Base-by-base conservation (phyloP, 306 rosid genomes). In the Dalbergia cultrata region DNA sequence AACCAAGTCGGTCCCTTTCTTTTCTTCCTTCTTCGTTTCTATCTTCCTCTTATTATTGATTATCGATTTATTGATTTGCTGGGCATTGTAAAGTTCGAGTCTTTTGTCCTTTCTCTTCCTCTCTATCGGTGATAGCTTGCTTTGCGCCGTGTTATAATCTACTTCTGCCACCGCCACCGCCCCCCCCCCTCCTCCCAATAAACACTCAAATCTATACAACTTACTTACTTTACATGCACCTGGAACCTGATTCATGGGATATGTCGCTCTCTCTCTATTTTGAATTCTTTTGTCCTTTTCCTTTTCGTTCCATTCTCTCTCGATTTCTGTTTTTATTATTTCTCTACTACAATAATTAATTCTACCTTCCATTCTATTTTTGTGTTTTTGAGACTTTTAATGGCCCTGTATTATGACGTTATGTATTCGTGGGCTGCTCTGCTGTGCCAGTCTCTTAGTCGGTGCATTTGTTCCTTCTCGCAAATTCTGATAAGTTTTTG, bases 401-500 rank as follows among this genome's bases (percentile, higher is more conserved):
- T 67, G 68, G 1, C 74, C 77, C 57, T 70, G 7, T n/a, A 6
- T 13, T n/a, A 4, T 35, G 56, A 71, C 56, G 19, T 54, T 70
- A 11, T 53, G 68, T n/a, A 13, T 69, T 31, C 70, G 33, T 70
- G 74, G 41, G 72, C 7, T 9, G 21, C 35, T 62, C 35, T 47
- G 63, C 62, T 50, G 67, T 52, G 45, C 33, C 82, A 19, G 57
- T 58, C 47, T 74, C 18, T 58, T 8, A 74, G 62, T 65, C 69
- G 58, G 71, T 73, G 81, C 59, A 57, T 81, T 67, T 67, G 70
- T 66, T 75, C 5, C 79, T 58, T n/a, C 57, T 33, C 47, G 44
- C 59, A 19, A 74, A 73, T 68, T 65, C 35, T 26, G 54, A 60
- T 14, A 26, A 26, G 31, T 33, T 26, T 14, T 39, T 59, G 16